Evolutionary conservation across 73 alveolate genomes (phyloP), one percentile per base, ranked within the genome.

Genomic region (Paraurostyla sp.): DNA sequence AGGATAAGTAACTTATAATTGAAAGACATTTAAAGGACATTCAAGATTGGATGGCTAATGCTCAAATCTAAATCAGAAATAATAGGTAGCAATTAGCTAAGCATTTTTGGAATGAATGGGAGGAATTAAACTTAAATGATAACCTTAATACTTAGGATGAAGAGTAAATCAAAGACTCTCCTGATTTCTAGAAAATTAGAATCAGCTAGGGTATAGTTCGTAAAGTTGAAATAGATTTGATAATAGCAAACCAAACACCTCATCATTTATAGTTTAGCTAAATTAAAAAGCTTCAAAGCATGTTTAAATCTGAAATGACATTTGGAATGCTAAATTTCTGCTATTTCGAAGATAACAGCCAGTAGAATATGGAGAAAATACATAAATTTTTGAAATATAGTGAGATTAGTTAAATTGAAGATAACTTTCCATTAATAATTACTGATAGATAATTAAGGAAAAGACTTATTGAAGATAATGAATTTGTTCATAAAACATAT

Each of bases 21-120:
- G 86, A 49, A 27, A 43, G 86, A 48, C 86, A 73, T 73, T 16
- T 73, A n/a, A 73, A 45, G 18, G 86, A 73, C 40, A 73, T 46
- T 45, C 54, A 73, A 18, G 86, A 73, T 73, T 73, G 86, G 86
- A 73, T 73, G 86, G 29, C 65, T 0, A 73, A 73, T 45, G 65
- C 86, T 45, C 29, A 43, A 25, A 11, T 23, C 0, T 27, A 73
- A 48, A 49, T 73, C 16, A 43, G 1, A 9, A 13, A 73, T 13
- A 43, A 36, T n/a, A 73, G 48, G 30, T n/a, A 46, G 23, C 22
- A 73, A 27, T 45, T 73, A 29, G 27, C 9, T 16, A 45, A 33
- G 32, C 43, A 48, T 7, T 73, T 45, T 43, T 73, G 86, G 86
- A 49, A 73, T 15, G 71, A 73, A 73, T 73, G 52, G 45, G 4